Percentiles rank a stretch among this genome's conserved stretches.
Evolutionary conservation across 139 green algal species (phyloP).

Genomic region (Chlamydomonas schloesseri): DNA sequence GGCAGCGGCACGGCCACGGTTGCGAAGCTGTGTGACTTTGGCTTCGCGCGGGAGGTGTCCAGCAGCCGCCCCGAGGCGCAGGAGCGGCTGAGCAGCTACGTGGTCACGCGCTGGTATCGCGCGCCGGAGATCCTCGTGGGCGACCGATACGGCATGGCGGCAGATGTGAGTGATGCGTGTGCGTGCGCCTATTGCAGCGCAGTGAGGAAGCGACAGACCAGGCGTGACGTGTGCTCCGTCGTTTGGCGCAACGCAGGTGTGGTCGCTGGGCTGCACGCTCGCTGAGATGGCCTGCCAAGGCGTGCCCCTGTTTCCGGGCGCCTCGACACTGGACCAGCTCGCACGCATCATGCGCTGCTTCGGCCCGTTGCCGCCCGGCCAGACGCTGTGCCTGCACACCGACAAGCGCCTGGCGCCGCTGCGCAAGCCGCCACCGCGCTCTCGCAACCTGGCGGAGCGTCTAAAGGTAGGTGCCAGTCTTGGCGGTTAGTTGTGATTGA

Average conservation of each 20-base stretch:
- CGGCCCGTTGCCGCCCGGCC: conserved; percentile 50
- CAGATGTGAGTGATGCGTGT: background rate
- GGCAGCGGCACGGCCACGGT: background rate
- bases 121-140: background rate
- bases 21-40: conserved; percentile 9
- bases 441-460: background rate
- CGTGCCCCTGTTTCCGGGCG: conserved; percentile 75
- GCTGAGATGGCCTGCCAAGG: conserved; percentile 74
- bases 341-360: conserved; percentile 73
- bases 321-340: conserved; percentile 79
- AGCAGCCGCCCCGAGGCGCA: background rate
- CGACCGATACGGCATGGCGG: background rate
- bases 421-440: background rate
- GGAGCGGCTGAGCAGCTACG: background rate
- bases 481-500: too few relatives aligned
- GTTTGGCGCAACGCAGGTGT: conserved; percentile 31
- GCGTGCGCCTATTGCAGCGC: too few relatives aligned
- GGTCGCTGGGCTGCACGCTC: conserved; percentile 72
- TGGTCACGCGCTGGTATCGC: background rate
- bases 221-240: too few relatives aligned
- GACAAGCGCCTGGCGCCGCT: background rate
- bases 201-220: too few relatives aligned
- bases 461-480: background rate
- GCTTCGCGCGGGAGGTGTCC: background rate
- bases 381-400: background rate